Evolutionary conservation across 2,329 filamentous ascomycete genomes (phyloP), one percentile per base, ranked within the genome.

Genomic region (Nigrospora sphaerica): DNA sequence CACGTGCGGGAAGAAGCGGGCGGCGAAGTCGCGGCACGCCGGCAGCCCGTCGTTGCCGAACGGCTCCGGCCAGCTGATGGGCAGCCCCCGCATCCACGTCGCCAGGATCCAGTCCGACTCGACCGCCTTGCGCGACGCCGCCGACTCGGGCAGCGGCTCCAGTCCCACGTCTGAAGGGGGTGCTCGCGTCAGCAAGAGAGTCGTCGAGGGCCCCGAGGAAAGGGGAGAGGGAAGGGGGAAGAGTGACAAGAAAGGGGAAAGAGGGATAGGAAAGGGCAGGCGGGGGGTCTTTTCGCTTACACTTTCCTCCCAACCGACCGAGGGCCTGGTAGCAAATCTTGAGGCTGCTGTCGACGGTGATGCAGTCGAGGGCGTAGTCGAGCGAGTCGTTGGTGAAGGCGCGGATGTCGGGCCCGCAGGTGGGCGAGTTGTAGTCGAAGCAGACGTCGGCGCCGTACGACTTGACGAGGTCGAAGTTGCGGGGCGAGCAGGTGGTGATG

Each of bases 361-460:
- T 16, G 55, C 67, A 71, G 57, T 77, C 74, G 2, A 75, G 50
- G 2, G 63, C 70, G 43, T 64, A 65, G 1, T 40, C 49, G 1
- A 76, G 63, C 2, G 44, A 46, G 55, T 67, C 64, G 4, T 49
- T 39, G 0, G 73, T 75, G 54, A 65, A 63, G 1, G 48, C 52
- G 4, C 60, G 56, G 35, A 70, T 70, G 11, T 65, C 61, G 2
- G 46, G 49, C 3, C 38, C 38, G 38, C 38, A 40, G 14, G 42
- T 44, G 31, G 42, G 42, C 13, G 42, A 18, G 42, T 44, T 44
- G 16, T 44, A 44, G 33, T 44, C 42, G 18, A 44, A 44, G 13
- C 42, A 44, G 6, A 37, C 12, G 33, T 46, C 45, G 3, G 45
- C 45, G 16, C 45, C 45, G 33, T 42, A 46, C 9, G 32, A 32